A percentile compares a stretch with the other conserved stretches of the same genome.
Evolutionary conservation across 192 early-diverging fungal genomes (phyloP).

Genomic region (Phlyctochytrium planicorne): DNA sequence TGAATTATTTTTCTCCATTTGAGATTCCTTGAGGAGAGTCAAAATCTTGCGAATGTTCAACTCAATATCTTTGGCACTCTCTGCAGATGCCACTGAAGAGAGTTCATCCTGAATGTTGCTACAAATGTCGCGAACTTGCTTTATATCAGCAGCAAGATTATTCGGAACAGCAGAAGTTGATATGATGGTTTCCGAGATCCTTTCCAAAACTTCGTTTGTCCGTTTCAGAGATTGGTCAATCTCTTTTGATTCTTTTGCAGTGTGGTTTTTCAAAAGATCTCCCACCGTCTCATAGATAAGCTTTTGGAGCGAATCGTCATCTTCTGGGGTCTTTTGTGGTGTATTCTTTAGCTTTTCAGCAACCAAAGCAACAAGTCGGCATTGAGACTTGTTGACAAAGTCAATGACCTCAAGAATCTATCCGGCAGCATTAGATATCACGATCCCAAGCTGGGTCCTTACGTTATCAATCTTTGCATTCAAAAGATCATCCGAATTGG

Average conservation of each 20-base stretch:
- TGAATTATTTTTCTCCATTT: no score
- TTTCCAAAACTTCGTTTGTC: background rate
- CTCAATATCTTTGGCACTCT: no score
- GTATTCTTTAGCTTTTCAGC: constrained; percentile 13
- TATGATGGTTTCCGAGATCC: background rate
- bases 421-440: background rate
- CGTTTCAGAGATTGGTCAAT: no score
- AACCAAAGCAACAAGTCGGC: constrained; percentile 20
- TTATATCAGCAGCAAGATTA: background rate
- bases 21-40: constrained; percentile 18
- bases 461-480: constrained; percentile 23
- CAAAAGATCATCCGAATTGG: constrained; percentile 7
- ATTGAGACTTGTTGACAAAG: constrained; percentile 28
- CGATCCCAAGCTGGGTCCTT: background rate
- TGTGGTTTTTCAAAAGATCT: no score
- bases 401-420: constrained; percentile 25
- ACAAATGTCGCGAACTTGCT: background rate
- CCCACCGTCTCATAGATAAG: no score
- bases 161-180: background rate
- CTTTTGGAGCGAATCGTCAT: no score
- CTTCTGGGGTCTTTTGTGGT: no score
- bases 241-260: no score
- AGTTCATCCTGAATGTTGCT: background rate
- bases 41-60: no score
- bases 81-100: no score